Base-by-base conservation (phyloP, 2,329 filamentous ascomycete genomes). In the Aspergillus japonicus region DNA sequence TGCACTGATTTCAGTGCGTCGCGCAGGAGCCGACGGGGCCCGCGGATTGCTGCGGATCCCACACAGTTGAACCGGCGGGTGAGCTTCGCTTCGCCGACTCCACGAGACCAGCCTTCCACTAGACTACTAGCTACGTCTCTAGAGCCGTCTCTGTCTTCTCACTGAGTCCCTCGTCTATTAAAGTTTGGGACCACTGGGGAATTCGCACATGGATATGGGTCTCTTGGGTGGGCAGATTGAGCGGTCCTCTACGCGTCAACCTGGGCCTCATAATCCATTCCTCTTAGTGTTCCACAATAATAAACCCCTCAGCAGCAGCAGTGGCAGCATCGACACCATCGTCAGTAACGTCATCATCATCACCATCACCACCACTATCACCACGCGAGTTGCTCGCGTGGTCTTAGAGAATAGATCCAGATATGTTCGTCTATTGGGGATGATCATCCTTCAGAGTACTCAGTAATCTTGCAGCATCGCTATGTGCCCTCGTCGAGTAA, bases 41-140 rank as follows among this genome's bases (percentile, higher is more conserved):
- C 23, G 48, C 48, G 48, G 39, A 42, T n/a, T 42, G 14, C 6
- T 42, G 39, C 39, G 39, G 39, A 42, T 42, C 5, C 39, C 14
- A 42, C 16, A n/a, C 4, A 14, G 6, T 64, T 64, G 56, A 64
- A 64, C 64, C 60, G 60, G 8, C 29, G 10, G 11, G 53, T 44
- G 44, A 52, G 58, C 55, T 63, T 67, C 64, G 61, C 62, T 65
- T 65, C 39, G 39, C 39, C 16, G 16, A 42, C 16, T 42, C 62
- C 65, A 65, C 64, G 64, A 66, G 60, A 63, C 56, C 44, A 23
- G 33, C 19, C 6, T 42, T 14, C 39, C 14, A 42, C 51, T 7
- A 47, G 21, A n/a, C 31, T 29, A 29, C 26, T 29, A 29, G 7
- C 26, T 29, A 29, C 26, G 23, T 23, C 2, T 3, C 8, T 8